phyloP scores from a whole-genome alignment of 345 rosid genomes.

The Pugionium cornutum region DNA sequence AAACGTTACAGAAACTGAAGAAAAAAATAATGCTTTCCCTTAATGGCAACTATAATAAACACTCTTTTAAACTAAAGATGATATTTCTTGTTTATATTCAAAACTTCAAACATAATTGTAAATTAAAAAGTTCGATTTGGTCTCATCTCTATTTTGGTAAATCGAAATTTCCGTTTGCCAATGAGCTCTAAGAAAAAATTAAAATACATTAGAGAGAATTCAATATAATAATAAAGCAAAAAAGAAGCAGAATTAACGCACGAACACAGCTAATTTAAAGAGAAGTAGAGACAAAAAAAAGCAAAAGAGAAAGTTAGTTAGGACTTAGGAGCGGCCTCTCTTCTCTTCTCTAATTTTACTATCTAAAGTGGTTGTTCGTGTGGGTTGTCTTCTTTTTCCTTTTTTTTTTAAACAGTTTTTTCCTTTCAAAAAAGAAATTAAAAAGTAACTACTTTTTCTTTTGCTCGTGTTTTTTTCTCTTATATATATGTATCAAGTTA shows the following conservation, averaged over 20 bases:
- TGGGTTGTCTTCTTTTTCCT: slow-evolving; percentile 36
- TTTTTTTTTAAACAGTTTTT: slow-evolving; percentile 31
- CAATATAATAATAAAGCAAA: not conserved
- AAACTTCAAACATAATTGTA: too few species aligned
- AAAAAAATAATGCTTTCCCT: too few species aligned
- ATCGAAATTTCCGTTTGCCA: too few species aligned
- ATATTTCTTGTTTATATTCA: too few species aligned
- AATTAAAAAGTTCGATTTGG: too few species aligned
- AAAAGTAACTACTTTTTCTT: slow-evolving; percentile 30
- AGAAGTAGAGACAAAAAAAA: slow-evolving; percentile 14
- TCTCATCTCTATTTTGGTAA: too few species aligned
- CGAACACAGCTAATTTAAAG: slow-evolving; percentile 28
- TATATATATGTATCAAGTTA: not conserved
- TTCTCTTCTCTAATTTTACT: slow-evolving; percentile 8
- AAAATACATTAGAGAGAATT: not conserved
- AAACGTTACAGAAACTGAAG: too few species aligned
- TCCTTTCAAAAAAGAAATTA: slow-evolving; percentile 30
- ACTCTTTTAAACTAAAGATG: too few species aligned
- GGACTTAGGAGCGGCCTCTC: slow-evolving; percentile 30
- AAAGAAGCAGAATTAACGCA: slow-evolving; percentile 14
- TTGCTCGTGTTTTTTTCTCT: slow-evolving; percentile 28
- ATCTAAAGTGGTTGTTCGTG: slow-evolving; percentile 35
- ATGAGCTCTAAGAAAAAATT: too few species aligned
- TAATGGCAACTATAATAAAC: too few species aligned
- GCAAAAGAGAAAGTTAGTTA: slow-evolving; percentile 37